Conservation (phyloP, 495 filamentous ascomycete genomes). For the Articulospora tetracladia region DNA sequence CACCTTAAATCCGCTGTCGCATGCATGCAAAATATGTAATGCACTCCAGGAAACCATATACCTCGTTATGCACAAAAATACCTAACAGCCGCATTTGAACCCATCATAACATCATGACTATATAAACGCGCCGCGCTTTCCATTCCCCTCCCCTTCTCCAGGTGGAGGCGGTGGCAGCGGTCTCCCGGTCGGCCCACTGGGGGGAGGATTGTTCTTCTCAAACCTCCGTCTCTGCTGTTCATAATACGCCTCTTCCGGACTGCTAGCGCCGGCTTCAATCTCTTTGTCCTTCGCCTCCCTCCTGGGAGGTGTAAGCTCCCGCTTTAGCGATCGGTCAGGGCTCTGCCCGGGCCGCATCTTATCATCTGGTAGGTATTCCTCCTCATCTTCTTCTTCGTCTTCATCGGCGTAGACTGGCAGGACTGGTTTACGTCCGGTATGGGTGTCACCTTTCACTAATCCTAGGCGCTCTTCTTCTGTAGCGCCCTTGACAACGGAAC, state of each 20-base stretch:
- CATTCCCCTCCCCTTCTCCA: conserved; percentile 4
- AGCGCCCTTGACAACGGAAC: conserved; percentile 43
- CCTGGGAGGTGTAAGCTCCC: conserved; percentile 14
- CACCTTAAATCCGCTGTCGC: no score
- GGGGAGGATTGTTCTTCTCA: background rate
- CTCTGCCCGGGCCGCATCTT: background rate
- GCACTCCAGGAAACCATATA: no score
- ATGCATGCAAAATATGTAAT: no score
- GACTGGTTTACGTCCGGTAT: conserved; percentile 33
- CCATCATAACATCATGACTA: background rate
- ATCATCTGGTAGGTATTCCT: conserved; percentile 1
- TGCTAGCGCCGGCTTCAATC: background rate
- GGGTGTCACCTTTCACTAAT: conserved; percentile 73
- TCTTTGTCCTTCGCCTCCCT: conserved; percentile 9
- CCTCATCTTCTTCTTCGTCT: conserved; percentile 21
- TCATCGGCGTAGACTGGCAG: conserved; percentile 34
- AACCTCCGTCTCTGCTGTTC: conserved; percentile 8
- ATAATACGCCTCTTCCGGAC: conserved; percentile 15
- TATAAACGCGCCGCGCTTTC: conserved; percentile 14
- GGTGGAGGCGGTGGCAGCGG: conserved; percentile 14
- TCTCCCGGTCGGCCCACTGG: background rate
- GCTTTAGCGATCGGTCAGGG: background rate
- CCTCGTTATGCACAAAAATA: no score
- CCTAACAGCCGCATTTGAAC: no score
- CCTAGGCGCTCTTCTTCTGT: conserved; percentile 91